Evolutionary conservation across 495 filamentous ascomycete genomes (phyloP).

Genomic region (Articulospora tetracladia): DNA sequence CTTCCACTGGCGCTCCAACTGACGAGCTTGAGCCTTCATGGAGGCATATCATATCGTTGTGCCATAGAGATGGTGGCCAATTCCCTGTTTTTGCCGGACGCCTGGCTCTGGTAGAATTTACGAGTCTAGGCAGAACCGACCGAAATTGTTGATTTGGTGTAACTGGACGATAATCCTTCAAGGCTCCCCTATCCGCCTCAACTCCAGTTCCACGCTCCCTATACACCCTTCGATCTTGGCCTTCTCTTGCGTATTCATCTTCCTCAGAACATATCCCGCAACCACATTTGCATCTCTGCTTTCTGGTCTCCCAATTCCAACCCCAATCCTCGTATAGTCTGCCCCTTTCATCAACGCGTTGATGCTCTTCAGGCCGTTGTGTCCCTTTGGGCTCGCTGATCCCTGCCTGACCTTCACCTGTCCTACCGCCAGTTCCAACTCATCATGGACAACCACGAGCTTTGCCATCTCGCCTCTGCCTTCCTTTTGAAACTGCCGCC

Average conservation of each 20-base stretch:
- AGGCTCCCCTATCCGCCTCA: conserved; percentile 38
- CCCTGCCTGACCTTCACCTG: conserved; percentile 55
- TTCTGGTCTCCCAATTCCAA: conserved; percentile 68
- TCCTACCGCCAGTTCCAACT: conserved; percentile 61
- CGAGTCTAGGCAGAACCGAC: no score
- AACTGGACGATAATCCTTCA: conserved; percentile 7
- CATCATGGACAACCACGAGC: conserved; percentile 70
- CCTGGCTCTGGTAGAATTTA: not conserved
- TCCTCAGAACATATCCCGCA: conserved; percentile 62
- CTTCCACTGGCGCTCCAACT: no score
- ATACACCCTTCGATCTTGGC: conserved; percentile 43
- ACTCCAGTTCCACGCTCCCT: conserved; percentile 40
- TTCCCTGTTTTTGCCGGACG: not conserved
- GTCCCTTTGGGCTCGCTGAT: conserved; percentile 54
- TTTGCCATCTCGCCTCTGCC: conserved; percentile 32
- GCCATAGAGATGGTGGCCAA: no score
- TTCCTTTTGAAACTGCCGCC: conserved; percentile 34
- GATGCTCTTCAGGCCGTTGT: conserved; percentile 68
- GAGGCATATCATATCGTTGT: no score
- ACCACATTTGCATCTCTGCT: conserved; percentile 55
- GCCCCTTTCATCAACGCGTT: conserved; percentile 38
- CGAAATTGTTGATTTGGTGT: not conserved
- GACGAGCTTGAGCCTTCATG: no score
- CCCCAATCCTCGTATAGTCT: conserved; percentile 52
- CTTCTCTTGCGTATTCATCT: conserved; percentile 53